These are phyloP conservation scores for Spizellomyces sp. DNA, from an alignment of 192 early-diverging fungal genomes.

Conservation along the genomic window DNA sequence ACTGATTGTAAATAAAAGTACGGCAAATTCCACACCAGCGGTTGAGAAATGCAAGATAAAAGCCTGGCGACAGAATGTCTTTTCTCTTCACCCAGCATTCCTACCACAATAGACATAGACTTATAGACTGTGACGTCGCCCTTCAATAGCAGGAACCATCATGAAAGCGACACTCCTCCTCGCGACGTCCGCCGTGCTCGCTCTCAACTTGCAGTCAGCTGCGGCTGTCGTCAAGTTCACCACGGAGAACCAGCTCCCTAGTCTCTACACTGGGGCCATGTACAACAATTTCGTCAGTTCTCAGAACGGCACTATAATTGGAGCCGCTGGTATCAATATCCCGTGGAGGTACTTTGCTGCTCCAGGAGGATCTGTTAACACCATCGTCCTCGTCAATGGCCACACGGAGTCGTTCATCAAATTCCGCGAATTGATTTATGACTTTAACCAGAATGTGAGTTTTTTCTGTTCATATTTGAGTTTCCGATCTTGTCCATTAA, in stretches of 20 bases:
- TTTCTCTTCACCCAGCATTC: too few species aligned
- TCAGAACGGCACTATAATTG: constrained; percentile 3
- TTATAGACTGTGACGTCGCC: too few species aligned
- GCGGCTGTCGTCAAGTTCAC: neutral
- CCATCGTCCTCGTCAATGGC: constrained; percentile 12
- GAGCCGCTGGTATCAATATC: constrained; percentile 4
- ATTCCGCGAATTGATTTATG: constrained; percentile 17
- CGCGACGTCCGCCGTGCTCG: neutral
- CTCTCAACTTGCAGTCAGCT: neutral
- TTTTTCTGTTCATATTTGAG: neutral
- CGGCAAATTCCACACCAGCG: too few species aligned
- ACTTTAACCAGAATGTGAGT: constrained; percentile 16
- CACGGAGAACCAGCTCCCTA: neutral
- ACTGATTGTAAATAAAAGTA: too few species aligned
- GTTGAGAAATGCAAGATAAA: too few species aligned
- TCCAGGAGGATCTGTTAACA: constrained; percentile 10
- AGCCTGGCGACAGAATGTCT: too few species aligned
- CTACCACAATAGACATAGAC: too few species aligned
- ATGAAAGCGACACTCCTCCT: too few species aligned
- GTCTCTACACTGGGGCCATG: neutral
- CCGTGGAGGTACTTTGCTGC: constrained; percentile 8
- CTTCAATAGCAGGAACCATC: too few species aligned
- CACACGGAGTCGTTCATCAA: constrained; percentile 10
- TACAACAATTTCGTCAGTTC: constrained; percentile 15
- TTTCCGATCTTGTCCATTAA: neutral